Percentiles rank a stretch among this genome's conserved stretches.
Evolutionary conservation across 2,329 filamentous ascomycete genomes (phyloP).

Genomic region (Arthrobotrys entomopaga): DNA sequence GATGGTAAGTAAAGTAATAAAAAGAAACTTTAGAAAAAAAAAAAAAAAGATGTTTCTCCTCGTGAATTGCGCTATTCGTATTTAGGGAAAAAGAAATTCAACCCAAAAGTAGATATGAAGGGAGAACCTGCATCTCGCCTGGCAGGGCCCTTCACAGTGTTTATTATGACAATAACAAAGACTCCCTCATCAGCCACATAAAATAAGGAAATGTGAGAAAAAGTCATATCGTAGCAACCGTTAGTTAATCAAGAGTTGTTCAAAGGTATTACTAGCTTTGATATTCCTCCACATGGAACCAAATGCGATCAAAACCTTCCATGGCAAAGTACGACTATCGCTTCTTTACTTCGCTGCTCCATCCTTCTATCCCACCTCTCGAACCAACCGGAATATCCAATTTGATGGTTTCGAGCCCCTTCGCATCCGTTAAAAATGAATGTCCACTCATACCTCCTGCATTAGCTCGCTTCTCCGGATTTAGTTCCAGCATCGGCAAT

Average conservation of each 20-base stretch:
- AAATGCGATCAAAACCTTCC: slow-evolving; percentile 5
- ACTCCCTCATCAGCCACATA: slow-evolving; percentile 48
- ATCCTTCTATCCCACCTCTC: slow-evolving; percentile 90
- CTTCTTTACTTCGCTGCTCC: slow-evolving; percentile 87
- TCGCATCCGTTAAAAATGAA: slow-evolving; percentile 81
- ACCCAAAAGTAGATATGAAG: slow-evolving; percentile 6
- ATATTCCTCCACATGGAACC: slow-evolving; percentile 45
- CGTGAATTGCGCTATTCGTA: slow-evolving; percentile 38
- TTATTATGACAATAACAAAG: slow-evolving; percentile 51
- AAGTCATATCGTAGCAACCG: slow-evolving; percentile 20
- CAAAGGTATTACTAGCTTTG: slow-evolving; percentile 37
- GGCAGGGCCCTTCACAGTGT: slow-evolving; percentile 42
- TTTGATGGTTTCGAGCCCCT: slow-evolving; percentile 84
- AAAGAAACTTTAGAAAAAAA: too few species aligned
- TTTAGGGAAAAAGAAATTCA: slow-evolving; percentile 19
- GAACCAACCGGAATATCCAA: slow-evolving; percentile 81
- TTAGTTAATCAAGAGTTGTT: slow-evolving; percentile 20
- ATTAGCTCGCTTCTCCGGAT: slow-evolving; percentile 89
- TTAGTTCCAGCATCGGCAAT: slow-evolving; percentile 86
- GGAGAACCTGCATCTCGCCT: slow-evolving; percentile 35
- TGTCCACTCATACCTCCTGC: slow-evolving; percentile 94
- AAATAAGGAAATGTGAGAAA: slow-evolving; percentile 36
- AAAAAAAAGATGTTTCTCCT: slow-evolving; percentile 20
- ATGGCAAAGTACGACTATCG: slow-evolving; percentile 25
- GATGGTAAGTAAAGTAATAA: slow-evolving; percentile 19